Conservation (phyloP, 768 basidiomycete genomes). For the Sutorius australiensis region DNA sequence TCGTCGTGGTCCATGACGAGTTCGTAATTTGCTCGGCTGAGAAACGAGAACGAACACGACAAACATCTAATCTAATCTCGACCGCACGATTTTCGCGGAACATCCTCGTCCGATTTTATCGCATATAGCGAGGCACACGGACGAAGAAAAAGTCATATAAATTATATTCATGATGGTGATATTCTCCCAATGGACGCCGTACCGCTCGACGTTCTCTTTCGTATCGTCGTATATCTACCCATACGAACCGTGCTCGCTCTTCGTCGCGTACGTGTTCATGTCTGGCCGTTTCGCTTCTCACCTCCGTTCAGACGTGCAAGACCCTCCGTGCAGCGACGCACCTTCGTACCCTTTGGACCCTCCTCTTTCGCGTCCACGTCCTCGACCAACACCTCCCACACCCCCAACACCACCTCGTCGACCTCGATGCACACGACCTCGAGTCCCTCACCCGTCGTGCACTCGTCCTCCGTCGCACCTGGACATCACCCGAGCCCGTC, state of each 20-base stretch:
- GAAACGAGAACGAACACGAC: background rate
- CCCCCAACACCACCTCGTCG: conserved; percentile 29
- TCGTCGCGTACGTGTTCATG: conserved; percentile 39
- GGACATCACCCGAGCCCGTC: conserved; percentile 42
- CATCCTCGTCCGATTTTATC: conserved; percentile 21
- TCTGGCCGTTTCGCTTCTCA: background rate
- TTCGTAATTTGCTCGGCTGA: background rate
- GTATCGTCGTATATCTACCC: conserved; percentile 41
- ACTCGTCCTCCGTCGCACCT: conserved; percentile 44
- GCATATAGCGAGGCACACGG: conserved; percentile 1
- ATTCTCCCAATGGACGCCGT: conserved; percentile 21
- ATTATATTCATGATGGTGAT: background rate
- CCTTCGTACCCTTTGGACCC: conserved; percentile 49
- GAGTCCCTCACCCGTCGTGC: conserved; percentile 41
- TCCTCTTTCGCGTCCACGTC: conserved; percentile 41
- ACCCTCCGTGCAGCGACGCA: conserved; percentile 40
- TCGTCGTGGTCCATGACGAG: conserved; percentile 20
- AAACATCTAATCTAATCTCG: conserved; percentile 18
- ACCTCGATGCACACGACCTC: conserved; percentile 41
- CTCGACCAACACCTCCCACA: conserved; percentile 44
- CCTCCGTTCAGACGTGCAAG: conserved; percentile 42
- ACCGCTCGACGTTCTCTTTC: conserved; percentile 47
- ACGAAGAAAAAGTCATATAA: background rate
- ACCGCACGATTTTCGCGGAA: conserved; percentile 20
- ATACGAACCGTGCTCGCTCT: conserved; percentile 41